Base-by-base conservation (phyloP, 1,284 basidiomycete genomes). In the Schizophyllum commune region DNA sequence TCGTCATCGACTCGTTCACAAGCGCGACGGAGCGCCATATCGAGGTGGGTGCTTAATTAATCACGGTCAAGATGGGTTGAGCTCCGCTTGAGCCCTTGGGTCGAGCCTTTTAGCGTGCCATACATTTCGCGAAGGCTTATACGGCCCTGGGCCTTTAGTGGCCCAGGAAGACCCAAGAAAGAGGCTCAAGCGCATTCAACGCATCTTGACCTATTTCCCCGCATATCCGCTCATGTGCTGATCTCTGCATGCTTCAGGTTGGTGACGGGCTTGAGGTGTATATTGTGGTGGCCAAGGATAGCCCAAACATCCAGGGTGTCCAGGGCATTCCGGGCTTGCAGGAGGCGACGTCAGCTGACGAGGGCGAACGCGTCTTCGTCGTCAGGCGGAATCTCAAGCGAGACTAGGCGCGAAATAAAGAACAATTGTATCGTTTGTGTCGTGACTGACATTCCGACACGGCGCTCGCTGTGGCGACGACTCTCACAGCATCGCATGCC, bases 11-110 rank as follows among this genome's bases (percentile, higher is more conserved):
- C 77, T 92, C 93, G 20, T 94, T 94, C 72, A 94, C 92, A 34
- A 86, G 92, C 66, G 95, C 95, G 34, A 96, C 95, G 13, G 95
- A 98, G 77, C 86, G 95, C 66, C 95, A 98, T 74, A 98, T 98
- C 72, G 94, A 97, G 84, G 89, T 91, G 65, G 65, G 77, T 63
- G 20, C 54, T 57, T n/a, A 4, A 55, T 55, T 20, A 55, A 19
- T 55, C 20, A 27, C 27, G 27, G 27, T 27, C 27, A 27, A 27
- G 27, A 27, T 27, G 27, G 27, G 27, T 27, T 27, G 27, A 27
- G 27, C 27, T 27, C 27, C 27, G 27, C 27, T 27, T 27, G 27
- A 27, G 27, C 27, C 27, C 27, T 27, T 27, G 27, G 27, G 27
- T 27, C 27, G 27, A 27, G 27, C 27, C 27, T 27, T 27, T 27